Conservation (phyloP, 208 protist species). For the Acanthamoeba royreba region DNA sequence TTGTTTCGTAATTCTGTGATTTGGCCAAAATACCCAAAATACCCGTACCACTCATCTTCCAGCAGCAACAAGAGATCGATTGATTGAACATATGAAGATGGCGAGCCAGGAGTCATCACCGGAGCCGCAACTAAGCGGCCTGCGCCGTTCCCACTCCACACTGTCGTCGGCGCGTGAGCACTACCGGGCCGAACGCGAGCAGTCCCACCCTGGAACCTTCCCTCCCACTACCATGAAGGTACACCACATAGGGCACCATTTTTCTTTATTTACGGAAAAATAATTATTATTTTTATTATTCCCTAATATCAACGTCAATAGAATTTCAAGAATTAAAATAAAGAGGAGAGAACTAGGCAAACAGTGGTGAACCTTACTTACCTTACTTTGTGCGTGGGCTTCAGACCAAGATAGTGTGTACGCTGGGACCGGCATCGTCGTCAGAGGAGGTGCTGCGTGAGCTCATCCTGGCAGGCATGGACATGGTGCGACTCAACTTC, state of each 20-base stretch:
- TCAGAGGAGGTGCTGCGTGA: slow-evolving; percentile 24
- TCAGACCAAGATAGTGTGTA: slow-evolving; percentile 59
- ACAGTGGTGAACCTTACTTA: no score
- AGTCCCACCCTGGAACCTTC: background rate
- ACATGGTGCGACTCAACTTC: slow-evolving; percentile 57
- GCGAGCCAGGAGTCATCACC: no score
- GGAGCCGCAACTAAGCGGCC: background rate
- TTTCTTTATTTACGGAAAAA: background rate
- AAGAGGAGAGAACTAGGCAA: no score
- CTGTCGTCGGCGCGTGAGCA: background rate
- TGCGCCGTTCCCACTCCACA: background rate
- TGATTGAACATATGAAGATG: no score
- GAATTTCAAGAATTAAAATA: no score
- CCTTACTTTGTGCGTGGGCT: background rate
- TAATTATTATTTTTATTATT: background rate
- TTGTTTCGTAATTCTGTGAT: no score
- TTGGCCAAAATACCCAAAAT: no score
- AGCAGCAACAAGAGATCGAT: no score
- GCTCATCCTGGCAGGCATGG: slow-evolving; percentile 46
- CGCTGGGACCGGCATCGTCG: slow-evolving; percentile 42
- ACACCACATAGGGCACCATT: background rate
- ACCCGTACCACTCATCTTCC: no score
- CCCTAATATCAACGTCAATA: no score
- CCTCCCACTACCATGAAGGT: slow-evolving; percentile 41
- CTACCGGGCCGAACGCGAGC: background rate